Evolutionary conservation across 306 rosid genomes (phyloP).

Genomic region (Trifolium dubium): DNA sequence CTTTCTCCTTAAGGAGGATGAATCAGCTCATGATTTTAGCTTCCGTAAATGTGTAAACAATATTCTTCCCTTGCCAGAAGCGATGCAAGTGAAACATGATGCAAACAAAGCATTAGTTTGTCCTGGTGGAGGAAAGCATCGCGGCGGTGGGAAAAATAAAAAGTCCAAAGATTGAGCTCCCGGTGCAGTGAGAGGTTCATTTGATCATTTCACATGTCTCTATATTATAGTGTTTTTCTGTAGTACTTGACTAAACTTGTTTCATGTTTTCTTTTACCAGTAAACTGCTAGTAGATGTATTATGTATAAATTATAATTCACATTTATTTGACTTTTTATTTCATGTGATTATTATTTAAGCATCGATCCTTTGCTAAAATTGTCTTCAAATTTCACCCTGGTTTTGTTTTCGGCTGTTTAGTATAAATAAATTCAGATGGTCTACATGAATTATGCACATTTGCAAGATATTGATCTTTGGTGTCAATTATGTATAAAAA

Average conservation of each 20-base stretch:
- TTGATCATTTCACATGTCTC: no score
- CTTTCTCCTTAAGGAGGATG: conserved; percentile 77
- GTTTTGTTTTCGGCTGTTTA: no score
- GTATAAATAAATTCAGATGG: no score
- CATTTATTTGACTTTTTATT: conserved; percentile 18
- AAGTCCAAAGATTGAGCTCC: conserved; percentile 48
- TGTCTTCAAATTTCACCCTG: no score
- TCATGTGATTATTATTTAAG: background rate
- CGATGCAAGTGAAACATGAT: conserved; percentile 59
- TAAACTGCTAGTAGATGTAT: background rate
- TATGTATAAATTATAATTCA: background rate
- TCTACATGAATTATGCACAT: no score
- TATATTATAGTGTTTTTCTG: conserved; percentile 12
- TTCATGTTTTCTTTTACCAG: background rate
- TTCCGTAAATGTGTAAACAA: conserved; percentile 86
- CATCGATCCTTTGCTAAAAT: background rate
- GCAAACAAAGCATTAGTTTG: conserved; percentile 60
- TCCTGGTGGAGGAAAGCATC: conserved; percentile 48
- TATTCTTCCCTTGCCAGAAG: conserved; percentile 81
- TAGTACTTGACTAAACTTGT: conserved; percentile 6
- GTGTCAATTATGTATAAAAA: no score
- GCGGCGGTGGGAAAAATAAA: conserved; percentile 57
- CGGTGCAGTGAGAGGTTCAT: background rate
- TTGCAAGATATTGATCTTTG: no score
- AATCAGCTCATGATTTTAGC: conserved; percentile 76